Base-by-base conservation (phyloP, 768 basidiomycete genomes). In the Suillus spraguei region DNA sequence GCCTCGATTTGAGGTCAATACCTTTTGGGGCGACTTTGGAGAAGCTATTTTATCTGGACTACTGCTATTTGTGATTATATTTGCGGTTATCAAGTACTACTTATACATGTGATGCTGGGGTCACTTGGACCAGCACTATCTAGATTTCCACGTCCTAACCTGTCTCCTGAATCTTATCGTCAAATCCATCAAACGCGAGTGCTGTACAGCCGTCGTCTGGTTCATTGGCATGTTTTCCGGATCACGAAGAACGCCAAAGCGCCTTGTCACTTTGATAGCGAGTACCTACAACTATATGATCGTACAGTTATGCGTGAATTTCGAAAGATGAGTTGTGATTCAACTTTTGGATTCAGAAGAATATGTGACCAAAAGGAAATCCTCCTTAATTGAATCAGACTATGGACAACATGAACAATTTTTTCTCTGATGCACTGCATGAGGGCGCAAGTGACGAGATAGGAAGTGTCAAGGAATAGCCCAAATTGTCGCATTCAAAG, bases 11-110 rank as follows among this genome's bases (percentile, higher is more conserved):
- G 70, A 74, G 38, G 71, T 90, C 56, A 92, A 91, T 68, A 81
- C 85, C 61, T 78, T 91, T 63, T 88, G 85, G 87, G 76, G 78
- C n/a, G 91, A 93, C 72, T 83, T 78, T 66, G 77, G 77, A 1
- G 68, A 71, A 53, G 64, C 66, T 50, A 68, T 79, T 39, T 5
- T 67, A 9, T 75, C 76, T n/a, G 73, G 72, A 54, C 64, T 68
- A 63, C 72, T 71, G 14, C 71, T 77, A 33, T 68, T 78, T 60
- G 46, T 79, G 52, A 76, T 71, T 11, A 54, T 78, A 3, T 65
- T 75, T 39, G 61, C 68, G 9, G 66, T 78, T 63, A 61, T 76
- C 65, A 76, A 73, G 60, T 66, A 72, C 33, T 60, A 59, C 41
- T 68, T 68, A 59, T 74, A 68, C 54, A 60, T 64, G 58, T 76